These are phyloP conservation scores for Volvox carteri DNA, from an alignment of 163 green algal genomes.

Conservation along the genomic window DNA sequence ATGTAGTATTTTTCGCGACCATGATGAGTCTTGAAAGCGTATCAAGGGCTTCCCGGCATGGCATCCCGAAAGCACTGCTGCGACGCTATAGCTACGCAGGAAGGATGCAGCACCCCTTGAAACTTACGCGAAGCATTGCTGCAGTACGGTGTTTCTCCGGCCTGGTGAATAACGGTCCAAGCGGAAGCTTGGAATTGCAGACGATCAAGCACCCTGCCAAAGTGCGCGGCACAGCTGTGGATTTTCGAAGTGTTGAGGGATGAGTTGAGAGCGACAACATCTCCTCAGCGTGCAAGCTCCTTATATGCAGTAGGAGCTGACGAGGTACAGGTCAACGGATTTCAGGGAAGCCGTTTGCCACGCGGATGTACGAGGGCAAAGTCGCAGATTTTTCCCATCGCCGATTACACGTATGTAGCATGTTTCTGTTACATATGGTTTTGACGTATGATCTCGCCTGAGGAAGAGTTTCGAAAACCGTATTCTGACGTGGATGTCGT, in stretches of 20 bases:
- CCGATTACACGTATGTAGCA: background rate
- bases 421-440: no score
- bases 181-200: background rate
- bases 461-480: background rate
- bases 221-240: background rate
- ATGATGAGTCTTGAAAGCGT: background rate
- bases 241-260: background rate
- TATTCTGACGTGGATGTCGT: conserved; percentile 8
- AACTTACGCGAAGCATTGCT: conserved; percentile 40
- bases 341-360: conserved; percentile 1
- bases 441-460: no score
- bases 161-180: background rate
- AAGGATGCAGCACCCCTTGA: background rate
- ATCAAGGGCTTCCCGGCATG: background rate
- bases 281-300: background rate
- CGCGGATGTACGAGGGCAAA: background rate
- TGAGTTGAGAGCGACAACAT: background rate
- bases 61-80: background rate
- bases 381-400: background rate
- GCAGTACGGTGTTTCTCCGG: background rate
- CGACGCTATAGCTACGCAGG: background rate
- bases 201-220: background rate
- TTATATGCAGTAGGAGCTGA: conserved; percentile 18
- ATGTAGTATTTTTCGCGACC: background rate
- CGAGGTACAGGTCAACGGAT: conserved; percentile 31